Conservation (phyloP, 2,329 filamentous ascomycete genomes). For the Fusarium irregulare region DNA sequence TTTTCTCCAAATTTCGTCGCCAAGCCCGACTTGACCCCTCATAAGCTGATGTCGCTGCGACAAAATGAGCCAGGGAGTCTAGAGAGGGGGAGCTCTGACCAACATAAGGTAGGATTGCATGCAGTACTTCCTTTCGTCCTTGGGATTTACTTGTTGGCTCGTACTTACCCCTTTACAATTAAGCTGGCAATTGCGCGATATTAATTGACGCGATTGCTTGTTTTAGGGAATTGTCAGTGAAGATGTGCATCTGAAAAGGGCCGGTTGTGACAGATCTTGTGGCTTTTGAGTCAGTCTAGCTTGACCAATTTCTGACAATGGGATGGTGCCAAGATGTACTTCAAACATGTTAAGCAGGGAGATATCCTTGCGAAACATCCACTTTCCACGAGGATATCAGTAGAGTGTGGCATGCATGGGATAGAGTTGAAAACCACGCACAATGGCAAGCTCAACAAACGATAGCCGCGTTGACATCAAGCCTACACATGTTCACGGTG, state of each 20-base stretch:
- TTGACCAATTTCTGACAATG: neutral
- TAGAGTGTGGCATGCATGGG: neutral
- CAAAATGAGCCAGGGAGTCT: neutral
- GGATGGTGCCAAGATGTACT: neutral
- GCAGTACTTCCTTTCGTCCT: neutral
- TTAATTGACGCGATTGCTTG: neutral
- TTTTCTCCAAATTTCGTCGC: slow-evolving; percentile 6
- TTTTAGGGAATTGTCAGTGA: slow-evolving; percentile 5
- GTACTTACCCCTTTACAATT: neutral
- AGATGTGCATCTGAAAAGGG: neutral
- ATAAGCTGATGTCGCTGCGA: neutral
- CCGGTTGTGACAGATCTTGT: slow-evolving; percentile 5
- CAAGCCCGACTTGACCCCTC: neutral
- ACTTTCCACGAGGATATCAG: too few relatives aligned
- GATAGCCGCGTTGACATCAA: neutral
- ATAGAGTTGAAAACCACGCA: neutral
- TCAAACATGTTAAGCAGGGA: neutral
- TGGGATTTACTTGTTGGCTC: neutral
- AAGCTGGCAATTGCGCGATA: slow-evolving; percentile 9
- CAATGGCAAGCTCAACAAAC: neutral
- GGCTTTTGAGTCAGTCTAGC: slow-evolving; percentile 16
- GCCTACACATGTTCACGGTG: neutral
- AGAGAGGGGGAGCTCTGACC: neutral
- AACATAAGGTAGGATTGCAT: neutral
- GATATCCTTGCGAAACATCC: neutral